Base-by-base conservation (phyloP, 139 green algal species). In the Microglena sp. region DNA sequence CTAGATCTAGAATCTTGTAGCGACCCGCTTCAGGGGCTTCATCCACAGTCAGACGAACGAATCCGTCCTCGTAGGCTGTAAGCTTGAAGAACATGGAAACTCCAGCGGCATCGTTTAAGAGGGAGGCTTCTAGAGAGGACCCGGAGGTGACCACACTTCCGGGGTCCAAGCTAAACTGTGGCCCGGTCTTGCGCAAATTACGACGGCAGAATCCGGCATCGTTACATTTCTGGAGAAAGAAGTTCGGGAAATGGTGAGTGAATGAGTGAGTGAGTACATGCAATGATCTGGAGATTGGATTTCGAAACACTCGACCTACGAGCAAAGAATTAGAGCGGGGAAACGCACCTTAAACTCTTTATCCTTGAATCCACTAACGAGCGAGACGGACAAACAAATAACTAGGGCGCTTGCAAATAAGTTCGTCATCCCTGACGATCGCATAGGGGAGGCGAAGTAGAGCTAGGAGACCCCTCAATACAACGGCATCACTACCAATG, bases 331-430 rank as follows among this genome's bases (percentile, higher is more conserved):
- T 27, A 15, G 40, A 31, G 8, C 32, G 34, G n/a, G 5, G 7
- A 11, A 3, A 35, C 45, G 58, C 32, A 79, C 85, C 75, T 95
- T 96, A 75, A 98, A 97, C 33, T 98, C 92, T 1, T 96, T 71
- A 24, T 80, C 78, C 70, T 97, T 97, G 78, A 97, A 96, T 1
- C 70, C 86, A n/a, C n/a, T n/a, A n/a, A n/a, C n/a, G n/a, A n/a
- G n/a, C n/a, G n/a, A n/a, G n/a, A n/a, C n/a, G n/a, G n/a, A n/a
- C n/a, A n/a, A n/a, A n/a, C n/a, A n/a, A n/a, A n/a, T n/a, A n/a
- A n/a, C n/a, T n/a, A n/a, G n/a, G n/a, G n/a, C n/a, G n/a, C n/a
- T n/a, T n/a, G n/a, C n/a, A n/a, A n/a, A n/a, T n/a, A n/a, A n/a
- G n/a, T n/a, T n/a, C n/a, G n/a, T n/a, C n/a, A n/a, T n/a, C n/a